Conservation (phyloP, 805 yeast species). For the Metschnikowia shivogae region DNA sequence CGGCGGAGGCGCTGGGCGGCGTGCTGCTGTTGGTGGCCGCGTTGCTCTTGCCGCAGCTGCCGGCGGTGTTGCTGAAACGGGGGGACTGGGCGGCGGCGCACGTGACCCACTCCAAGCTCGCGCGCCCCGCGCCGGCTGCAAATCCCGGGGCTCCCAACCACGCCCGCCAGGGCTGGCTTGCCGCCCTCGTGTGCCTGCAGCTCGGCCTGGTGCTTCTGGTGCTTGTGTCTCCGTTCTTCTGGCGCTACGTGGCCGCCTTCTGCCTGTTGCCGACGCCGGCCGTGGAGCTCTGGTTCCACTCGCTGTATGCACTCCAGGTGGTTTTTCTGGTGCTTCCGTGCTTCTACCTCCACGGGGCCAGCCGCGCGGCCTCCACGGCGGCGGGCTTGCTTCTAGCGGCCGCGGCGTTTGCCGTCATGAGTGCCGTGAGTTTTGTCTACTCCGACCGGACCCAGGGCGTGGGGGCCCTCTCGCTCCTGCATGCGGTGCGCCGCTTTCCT, state of each 20-base stretch:
- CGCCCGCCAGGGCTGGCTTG: background rate
- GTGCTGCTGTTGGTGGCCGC: slow-evolving; percentile 5
- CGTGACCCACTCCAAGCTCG: slow-evolving; percentile 5
- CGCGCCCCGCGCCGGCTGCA: background rate
- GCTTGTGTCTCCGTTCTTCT: slow-evolving; percentile 5
- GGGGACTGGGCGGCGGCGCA: slow-evolving; percentile 12
- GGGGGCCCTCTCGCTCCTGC: slow-evolving; percentile 25
- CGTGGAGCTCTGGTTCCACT: slow-evolving; percentile 6
- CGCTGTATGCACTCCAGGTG: slow-evolving; percentile 36
- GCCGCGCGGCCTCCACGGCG: slow-evolving; percentile 45
- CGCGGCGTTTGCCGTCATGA: slow-evolving; percentile 30
- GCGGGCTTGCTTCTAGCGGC: slow-evolving; percentile 41
- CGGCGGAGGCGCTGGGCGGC: slow-evolving; percentile 11
- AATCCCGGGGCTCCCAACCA: slow-evolving; percentile 3
- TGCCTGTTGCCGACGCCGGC: slow-evolving; percentile 9
- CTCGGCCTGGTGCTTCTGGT: slow-evolving; percentile 6
- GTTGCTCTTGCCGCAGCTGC: slow-evolving; percentile 13
- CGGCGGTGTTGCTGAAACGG: slow-evolving; percentile 7
- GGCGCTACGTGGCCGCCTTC: slow-evolving; percentile 9
- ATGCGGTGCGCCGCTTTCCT: slow-evolving; percentile 31
- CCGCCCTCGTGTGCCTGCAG: slow-evolving; percentile 7
- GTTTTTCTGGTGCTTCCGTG: slow-evolving; percentile 44
- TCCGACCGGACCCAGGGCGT: slow-evolving; percentile 20
- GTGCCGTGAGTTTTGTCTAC: slow-evolving; percentile 30
- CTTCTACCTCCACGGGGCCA: slow-evolving; percentile 36